A percentile compares a stretch with the other conserved stretches of the same genome.
These are phyloP conservation scores for Coemansia sp. DNA, from an alignment of 192 early-diverging fungal genomes.

Conservation along the genomic window DNA sequence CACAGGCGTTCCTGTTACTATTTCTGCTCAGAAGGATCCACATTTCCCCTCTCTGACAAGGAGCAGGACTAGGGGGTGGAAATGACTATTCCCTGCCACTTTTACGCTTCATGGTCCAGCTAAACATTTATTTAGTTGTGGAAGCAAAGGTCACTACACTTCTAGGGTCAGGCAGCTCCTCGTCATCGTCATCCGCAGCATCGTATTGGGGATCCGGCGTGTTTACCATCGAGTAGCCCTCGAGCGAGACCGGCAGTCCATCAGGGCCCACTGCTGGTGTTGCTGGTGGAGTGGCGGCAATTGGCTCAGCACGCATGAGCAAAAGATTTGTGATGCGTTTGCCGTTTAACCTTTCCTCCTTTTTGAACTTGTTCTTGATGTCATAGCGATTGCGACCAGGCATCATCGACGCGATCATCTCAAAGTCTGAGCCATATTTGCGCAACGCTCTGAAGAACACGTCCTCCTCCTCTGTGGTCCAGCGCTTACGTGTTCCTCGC, in stretches of 20 bases:
- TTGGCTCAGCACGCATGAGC: constrained; percentile 17
- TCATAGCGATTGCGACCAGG: constrained; percentile 43
- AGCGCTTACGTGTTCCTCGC: constrained; percentile 37
- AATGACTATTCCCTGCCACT: neutral
- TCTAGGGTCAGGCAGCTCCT: constrained; percentile 11
- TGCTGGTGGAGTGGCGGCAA: neutral
- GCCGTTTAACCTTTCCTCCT: constrained; percentile 31
- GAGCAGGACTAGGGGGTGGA: neutral
- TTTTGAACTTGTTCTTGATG: constrained; percentile 51
- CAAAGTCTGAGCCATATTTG: constrained; percentile 49
- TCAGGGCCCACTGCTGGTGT: neutral
- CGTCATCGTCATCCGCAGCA: neutral
- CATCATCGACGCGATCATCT: constrained; percentile 42
- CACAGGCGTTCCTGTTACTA: neutral
- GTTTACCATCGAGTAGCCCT: constrained; percentile 21
- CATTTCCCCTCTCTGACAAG: neutral
- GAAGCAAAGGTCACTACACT: constrained; percentile 1
- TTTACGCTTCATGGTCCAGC: neutral
- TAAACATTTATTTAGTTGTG: neutral
- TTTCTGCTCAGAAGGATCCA: neutral
- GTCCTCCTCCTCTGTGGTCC: constrained; percentile 43
- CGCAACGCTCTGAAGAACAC: constrained; percentile 41
- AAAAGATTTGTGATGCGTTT: constrained; percentile 36
- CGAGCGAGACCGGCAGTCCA: constrained; percentile 13
- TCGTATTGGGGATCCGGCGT: constrained; percentile 9